phyloP scores from a whole-genome alignment of 495 filamentous ascomycete genomes.

The Astrothelium subdiscretum region DNA sequence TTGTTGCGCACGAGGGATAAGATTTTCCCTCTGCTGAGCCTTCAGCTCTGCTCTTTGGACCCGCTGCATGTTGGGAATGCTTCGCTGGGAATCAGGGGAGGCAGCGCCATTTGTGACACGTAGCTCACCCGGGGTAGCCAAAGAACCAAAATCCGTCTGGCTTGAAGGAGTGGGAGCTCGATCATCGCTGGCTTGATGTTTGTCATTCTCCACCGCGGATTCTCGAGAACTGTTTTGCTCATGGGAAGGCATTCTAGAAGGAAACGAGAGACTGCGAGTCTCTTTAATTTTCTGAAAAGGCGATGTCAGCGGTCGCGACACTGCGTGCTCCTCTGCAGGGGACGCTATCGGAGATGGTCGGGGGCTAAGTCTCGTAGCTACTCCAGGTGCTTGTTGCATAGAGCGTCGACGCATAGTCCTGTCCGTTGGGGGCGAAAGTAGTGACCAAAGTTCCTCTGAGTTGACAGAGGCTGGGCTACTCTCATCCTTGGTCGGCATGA shows the following conservation, averaged over 20 bases:
- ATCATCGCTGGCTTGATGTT: neutral
- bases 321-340: neutral
- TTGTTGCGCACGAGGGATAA: neutral
- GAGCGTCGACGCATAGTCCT: neutral
- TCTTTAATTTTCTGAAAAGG: neutral
- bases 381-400: neutral
- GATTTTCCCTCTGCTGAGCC: neutral
- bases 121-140: constrained; percentile 23
- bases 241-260: neutral
- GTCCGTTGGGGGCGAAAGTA: neutral
- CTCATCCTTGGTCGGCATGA: constrained; percentile 18
- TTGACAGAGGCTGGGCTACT: neutral
- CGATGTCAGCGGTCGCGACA: neutral
- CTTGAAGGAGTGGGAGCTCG: neutral
- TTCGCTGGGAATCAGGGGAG: constrained; percentile 24
- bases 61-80: neutral
- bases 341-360: neutral
- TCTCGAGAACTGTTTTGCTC: neutral
- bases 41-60: neutral
- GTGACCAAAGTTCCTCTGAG: neutral
- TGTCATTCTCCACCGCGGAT: neutral
- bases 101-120: constrained; percentile 29
- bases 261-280: neutral
- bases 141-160: neutral
- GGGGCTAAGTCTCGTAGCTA: neutral